phyloP scores from a whole-genome alignment of 2,329 filamentous ascomycete species.

The Fusarium vanettenii region DNA sequence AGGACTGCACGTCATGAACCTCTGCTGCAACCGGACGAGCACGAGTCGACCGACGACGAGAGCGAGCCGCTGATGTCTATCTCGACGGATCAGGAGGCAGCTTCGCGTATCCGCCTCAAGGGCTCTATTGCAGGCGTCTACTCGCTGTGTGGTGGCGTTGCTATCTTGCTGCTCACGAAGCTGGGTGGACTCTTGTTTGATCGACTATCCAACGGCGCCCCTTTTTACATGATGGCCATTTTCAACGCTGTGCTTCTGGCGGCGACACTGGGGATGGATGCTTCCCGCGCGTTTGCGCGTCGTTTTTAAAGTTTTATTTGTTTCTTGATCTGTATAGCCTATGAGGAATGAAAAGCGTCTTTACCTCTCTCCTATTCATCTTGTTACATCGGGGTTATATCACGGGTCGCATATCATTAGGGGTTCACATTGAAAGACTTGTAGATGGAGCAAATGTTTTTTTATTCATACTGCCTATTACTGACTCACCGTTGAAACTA shows the following conservation, averaged over 20 bases:
- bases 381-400: not conserved
- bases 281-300: slow-evolving; percentile 53
- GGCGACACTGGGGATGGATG: slow-evolving; percentile 63
- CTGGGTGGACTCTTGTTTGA: slow-evolving; percentile 90
- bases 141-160: slow-evolving; percentile 87
- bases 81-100: slow-evolving; percentile 46
- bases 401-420: not conserved
- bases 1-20: slow-evolving; percentile 37
- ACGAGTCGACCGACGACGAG: slow-evolving; percentile 54
- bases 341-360: slow-evolving; percentile 31
- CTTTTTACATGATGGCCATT: slow-evolving; percentile 92
- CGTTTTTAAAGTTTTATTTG: slow-evolving; percentile 5
- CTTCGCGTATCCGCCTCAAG: slow-evolving; percentile 75
- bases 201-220: slow-evolving; percentile 75
- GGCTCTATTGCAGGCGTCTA: slow-evolving; percentile 96
- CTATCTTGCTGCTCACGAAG: slow-evolving; percentile 92
- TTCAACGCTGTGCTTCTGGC: slow-evolving; percentile 83
- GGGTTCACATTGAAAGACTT: not conserved
- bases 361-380: not conserved
- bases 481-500: not conserved
- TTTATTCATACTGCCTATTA: not conserved
- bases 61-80: slow-evolving; percentile 53
- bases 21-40: slow-evolving; percentile 49
- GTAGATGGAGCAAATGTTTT: not conserved
- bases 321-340: not conserved